A percentile compares a stretch with the other conserved stretches of the same genome.
Evolutionary conservation across 768 basidiomycete species (phyloP).

Genomic region (Amanita fuliginea): DNA sequence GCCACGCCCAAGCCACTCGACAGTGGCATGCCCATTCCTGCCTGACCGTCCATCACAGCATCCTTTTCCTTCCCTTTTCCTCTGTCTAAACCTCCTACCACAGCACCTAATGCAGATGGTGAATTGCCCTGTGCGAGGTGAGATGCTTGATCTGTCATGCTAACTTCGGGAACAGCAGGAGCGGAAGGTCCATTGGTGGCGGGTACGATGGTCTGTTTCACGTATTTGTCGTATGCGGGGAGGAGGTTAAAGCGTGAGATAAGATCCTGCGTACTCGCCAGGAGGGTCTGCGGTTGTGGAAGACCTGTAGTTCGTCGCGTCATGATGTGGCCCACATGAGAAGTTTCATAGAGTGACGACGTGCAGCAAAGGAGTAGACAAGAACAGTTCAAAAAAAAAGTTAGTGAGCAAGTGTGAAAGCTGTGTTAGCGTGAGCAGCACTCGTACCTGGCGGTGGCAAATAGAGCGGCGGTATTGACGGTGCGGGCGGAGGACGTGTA

Average conservation of each 20-base stretch:
- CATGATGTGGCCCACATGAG: not conserved
- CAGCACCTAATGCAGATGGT: not conserved
- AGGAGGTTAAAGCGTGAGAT: slow-evolving; percentile 61
- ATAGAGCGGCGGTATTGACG: slow-evolving; percentile 22
- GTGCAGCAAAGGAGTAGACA: not conserved
- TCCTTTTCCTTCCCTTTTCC: slow-evolving; percentile 41
- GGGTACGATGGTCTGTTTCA: slow-evolving; percentile 38
- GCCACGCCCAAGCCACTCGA: slow-evolving; percentile 27
- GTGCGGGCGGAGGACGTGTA: slow-evolving; percentile 17
- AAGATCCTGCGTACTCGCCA: slow-evolving; percentile 72
- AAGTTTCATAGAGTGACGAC: not conserved
- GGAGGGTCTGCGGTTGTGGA: slow-evolving; percentile 33
- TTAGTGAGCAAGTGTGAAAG: not conserved
- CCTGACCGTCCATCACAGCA: slow-evolving; percentile 11
- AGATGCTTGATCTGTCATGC: not conserved
- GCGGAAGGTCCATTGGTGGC: slow-evolving; percentile 11
- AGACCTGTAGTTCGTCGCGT: slow-evolving; percentile 16
- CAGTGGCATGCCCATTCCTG: slow-evolving; percentile 21
- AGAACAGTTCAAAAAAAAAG: slow-evolving; percentile 1
- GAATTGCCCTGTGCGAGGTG: not conserved
- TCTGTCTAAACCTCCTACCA: slow-evolving; percentile 24
- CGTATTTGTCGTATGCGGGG: slow-evolving; percentile 73
- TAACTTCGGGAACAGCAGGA: not conserved
- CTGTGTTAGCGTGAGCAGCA: slow-evolving; percentile 6
- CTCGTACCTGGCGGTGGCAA: slow-evolving; percentile 31